These are phyloP conservation scores for Fragilaria crotonensis DNA, from an alignment of 108 stramenopile species.

Conservation along the genomic window DNA sequence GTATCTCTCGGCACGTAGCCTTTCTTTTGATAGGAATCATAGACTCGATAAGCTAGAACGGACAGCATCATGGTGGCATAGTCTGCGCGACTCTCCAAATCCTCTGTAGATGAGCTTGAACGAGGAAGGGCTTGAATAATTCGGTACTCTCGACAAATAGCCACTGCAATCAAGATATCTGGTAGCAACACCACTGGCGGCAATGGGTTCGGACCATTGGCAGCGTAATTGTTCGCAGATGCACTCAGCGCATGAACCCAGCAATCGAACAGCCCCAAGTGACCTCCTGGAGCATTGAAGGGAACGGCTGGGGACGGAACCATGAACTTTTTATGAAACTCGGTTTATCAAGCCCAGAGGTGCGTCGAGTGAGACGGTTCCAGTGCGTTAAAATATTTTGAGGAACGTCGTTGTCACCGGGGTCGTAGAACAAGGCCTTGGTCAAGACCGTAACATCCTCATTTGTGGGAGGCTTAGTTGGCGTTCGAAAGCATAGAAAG, in stretches of 20 bases:
- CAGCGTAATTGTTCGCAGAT: constrained; percentile 3
- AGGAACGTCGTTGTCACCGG: constrained; percentile 16
- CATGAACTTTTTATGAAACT: constrained; percentile 40
- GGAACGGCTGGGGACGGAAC: constrained; percentile 56
- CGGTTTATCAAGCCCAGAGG: constrained; percentile 56
- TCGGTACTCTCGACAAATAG: constrained; percentile 40
- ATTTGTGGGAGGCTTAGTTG: neutral
- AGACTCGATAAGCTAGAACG: constrained; percentile 53
- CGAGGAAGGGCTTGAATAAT: neutral
- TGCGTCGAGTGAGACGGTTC: constrained; percentile 28
- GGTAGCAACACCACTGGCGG: constrained; percentile 43
- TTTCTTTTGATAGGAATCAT: constrained; percentile 79
- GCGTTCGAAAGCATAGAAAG: constrained; percentile 27
- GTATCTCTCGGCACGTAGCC: constrained; percentile 61
- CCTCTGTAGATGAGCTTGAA: constrained; percentile 1
- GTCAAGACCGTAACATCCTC: constrained; percentile 4
- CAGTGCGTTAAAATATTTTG: constrained; percentile 38
- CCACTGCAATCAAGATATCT: constrained; percentile 67
- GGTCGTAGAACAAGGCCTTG: constrained; percentile 29
- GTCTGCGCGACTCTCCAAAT: constrained; percentile 6
- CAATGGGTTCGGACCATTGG: constrained; percentile 10
- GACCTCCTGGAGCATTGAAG: constrained; percentile 63
- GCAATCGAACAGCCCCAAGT: constrained; percentile 81
- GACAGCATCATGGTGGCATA: constrained; percentile 12
- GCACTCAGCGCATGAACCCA: constrained; percentile 51